phyloP scores from a whole-genome alignment of 2,329 filamentous ascomycete species.

The Cercospora canescens region DNA sequence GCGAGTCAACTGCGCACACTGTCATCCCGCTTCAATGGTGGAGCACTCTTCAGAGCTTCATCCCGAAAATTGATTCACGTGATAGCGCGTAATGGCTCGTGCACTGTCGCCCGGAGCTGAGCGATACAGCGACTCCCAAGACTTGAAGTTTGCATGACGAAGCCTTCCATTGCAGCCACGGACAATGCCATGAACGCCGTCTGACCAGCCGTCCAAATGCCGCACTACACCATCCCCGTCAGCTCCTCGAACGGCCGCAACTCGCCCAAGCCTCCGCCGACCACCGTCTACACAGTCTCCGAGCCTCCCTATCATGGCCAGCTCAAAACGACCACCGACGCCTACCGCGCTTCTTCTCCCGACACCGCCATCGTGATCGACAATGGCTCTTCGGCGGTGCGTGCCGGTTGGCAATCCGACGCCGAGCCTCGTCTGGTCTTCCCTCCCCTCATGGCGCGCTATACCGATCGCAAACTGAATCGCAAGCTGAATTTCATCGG shows the following conservation, averaged over 20 bases:
- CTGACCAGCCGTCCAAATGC: slow-evolving; percentile 29
- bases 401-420: slow-evolving; percentile 96
- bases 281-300: slow-evolving; percentile 53
- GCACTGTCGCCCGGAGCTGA: background rate
- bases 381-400: slow-evolving; percentile 88
- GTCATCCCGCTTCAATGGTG: no score
- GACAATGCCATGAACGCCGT: background rate
- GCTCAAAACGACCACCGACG: slow-evolving; percentile 61
- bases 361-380: slow-evolving; percentile 89
- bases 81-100: background rate
- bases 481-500: slow-evolving; percentile 92
- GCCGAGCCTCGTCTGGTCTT: slow-evolving; percentile 74
- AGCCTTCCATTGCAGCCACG: background rate
- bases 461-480: slow-evolving; percentile 88
- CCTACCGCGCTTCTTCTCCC: slow-evolving; percentile 64
- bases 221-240: slow-evolving; percentile 38
- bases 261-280: slow-evolving; percentile 55
- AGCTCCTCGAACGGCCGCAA: slow-evolving; percentile 33
- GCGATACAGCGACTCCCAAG: background rate
- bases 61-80: no score
- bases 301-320: slow-evolving; percentile 64
- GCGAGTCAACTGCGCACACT: no score
- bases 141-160: background rate
- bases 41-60: no score
- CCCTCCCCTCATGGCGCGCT: slow-evolving; percentile 90